Conservation (phyloP, 352 stramenopile genomes). For the Globisporangium irregulare region DNA sequence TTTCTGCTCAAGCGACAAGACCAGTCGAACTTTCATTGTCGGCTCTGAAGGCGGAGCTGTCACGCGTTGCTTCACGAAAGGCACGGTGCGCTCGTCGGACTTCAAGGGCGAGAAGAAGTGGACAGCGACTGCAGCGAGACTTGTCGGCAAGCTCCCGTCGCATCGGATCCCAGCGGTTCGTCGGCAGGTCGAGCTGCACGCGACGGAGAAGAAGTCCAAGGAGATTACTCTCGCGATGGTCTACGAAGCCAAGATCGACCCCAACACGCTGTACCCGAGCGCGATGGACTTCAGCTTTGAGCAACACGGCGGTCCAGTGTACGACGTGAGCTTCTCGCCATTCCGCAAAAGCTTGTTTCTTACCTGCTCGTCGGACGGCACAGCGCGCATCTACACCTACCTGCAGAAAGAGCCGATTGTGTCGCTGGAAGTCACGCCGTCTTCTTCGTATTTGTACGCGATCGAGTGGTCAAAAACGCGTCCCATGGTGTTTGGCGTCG, state of each 20-base stretch:
- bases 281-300: conserved; percentile 80
- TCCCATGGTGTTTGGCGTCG: conserved; percentile 70
- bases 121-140: conserved; percentile 55
- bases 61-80: conserved; percentile 61
- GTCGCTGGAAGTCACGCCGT: conserved; percentile 61
- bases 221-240: conserved; percentile 69
- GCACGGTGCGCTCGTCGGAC: conserved; percentile 44
- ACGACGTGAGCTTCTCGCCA: conserved; percentile 76
- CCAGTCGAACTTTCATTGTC: conserved; percentile 70
- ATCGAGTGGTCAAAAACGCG: conserved; percentile 73
- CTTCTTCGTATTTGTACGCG: conserved; percentile 69
- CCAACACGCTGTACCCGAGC: conserved; percentile 50
- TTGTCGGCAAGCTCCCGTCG: conserved; percentile 56
- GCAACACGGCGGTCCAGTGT: conserved; percentile 69
- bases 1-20: conserved; percentile 65
- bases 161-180: conserved; percentile 43
- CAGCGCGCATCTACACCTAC: conserved; percentile 69
- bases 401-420: conserved; percentile 60
- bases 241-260: conserved; percentile 73
- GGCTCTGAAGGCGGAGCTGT: conserved; percentile 73
- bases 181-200: conserved; percentile 66
- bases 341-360: conserved; percentile 84
- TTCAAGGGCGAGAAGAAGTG: conserved; percentile 83
- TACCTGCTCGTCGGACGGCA: conserved; percentile 76
- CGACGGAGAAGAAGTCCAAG: conserved; percentile 55